Percentiles rank a stretch among this genome's conserved stretches.
phyloP scores from a whole-genome alignment of 768 basidiomycete genomes.

The Mycena kentingensis region DNA sequence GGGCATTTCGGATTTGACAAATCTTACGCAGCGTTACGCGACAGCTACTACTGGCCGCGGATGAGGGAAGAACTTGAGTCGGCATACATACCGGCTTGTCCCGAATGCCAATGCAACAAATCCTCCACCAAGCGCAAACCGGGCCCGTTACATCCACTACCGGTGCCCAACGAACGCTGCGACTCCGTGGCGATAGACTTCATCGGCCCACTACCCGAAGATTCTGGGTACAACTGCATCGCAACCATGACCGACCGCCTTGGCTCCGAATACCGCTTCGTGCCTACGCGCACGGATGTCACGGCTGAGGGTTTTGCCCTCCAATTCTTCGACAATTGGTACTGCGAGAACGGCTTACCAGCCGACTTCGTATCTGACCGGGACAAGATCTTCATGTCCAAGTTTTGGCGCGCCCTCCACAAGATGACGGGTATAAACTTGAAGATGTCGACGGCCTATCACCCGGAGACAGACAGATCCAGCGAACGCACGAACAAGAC shows the following conservation, averaged over 20 bases:
- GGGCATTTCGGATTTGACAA: slow-evolving; percentile 27
- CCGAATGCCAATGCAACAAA: slow-evolving; percentile 35
- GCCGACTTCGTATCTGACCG: slow-evolving; percentile 18
- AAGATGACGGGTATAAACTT: too few species aligned
- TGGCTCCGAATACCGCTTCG: slow-evolving; percentile 16
- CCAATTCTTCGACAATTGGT: slow-evolving; percentile 30
- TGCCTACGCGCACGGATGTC: slow-evolving; percentile 11
- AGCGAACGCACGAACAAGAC: slow-evolving; percentile 30
- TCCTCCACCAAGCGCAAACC: slow-evolving; percentile 6
- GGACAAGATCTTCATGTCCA: slow-evolving; percentile 32
- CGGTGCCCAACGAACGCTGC: slow-evolving; percentile 24
- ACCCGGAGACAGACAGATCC: slow-evolving; percentile 33
- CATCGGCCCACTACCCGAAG: slow-evolving; percentile 33
- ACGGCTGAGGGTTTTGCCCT: slow-evolving; percentile 23
- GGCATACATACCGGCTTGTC: slow-evolving; percentile 27
- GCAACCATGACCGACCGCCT: slow-evolving; percentile 29
- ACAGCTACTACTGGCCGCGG: slow-evolving; percentile 12
- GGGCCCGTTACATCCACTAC: slow-evolving; percentile 29
- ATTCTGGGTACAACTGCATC: slow-evolving; percentile 28
- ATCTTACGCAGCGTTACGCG: slow-evolving; percentile 7
- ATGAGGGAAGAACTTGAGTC: background rate
- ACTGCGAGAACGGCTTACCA: slow-evolving; percentile 35
- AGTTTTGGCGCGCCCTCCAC: slow-evolving; percentile 34
- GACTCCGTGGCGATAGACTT: too few species aligned
- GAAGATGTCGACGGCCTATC: slow-evolving; percentile 31